Evolutionary conservation across 768 basidiomycete genomes (phyloP).

Genomic region (Amanita fuliginea): DNA sequence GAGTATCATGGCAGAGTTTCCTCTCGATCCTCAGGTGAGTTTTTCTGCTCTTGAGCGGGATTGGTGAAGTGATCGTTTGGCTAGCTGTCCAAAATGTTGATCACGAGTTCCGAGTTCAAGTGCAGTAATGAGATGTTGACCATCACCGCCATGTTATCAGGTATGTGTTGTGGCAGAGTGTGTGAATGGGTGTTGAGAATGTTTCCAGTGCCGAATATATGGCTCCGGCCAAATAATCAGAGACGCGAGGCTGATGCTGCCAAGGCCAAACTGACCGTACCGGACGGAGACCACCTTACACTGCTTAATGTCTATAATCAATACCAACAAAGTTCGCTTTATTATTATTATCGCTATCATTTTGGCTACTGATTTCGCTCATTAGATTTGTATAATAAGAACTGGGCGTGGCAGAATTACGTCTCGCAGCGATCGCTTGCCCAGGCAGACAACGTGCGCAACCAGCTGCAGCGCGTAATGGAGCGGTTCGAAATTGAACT

Average conservation of each 20-base stretch:
- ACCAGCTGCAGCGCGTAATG: slow-evolving; percentile 85
- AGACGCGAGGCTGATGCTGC: slow-evolving; percentile 89
- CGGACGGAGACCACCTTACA: slow-evolving; percentile 94
- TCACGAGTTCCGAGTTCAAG: slow-evolving; percentile 87
- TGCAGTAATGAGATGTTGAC: slow-evolving; percentile 95
- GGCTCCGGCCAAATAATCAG: slow-evolving; percentile 81
- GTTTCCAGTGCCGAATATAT: slow-evolving; percentile 76
- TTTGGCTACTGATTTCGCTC: not conserved
- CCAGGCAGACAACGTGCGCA: slow-evolving; percentile 90
- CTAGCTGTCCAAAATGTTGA: slow-evolving; percentile 86
- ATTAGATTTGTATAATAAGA: slow-evolving; percentile 62
- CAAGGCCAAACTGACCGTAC: slow-evolving; percentile 79
- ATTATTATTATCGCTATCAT: slow-evolving; percentile 13
- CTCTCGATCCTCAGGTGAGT: slow-evolving; percentile 88
- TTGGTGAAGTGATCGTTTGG: not conserved
- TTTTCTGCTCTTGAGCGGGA: not conserved
- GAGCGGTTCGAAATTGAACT: slow-evolving; percentile 79
- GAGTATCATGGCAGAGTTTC: slow-evolving; percentile 93
- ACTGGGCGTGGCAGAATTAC: slow-evolving; percentile 90
- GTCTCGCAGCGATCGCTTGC: slow-evolving; percentile 39
- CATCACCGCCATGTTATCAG: slow-evolving; percentile 93
- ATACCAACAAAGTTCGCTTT: slow-evolving; percentile 78
- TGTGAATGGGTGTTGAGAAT: not conserved
- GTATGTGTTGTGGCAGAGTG: slow-evolving; percentile 24
- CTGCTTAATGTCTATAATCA: slow-evolving; percentile 93